A percentile compares a stretch with the other conserved stretches of the same genome.
These are phyloP conservation scores for Penicillium tannophilum DNA, from an alignment of 495 filamentous ascomycete genomes.

Conservation along the genomic window DNA sequence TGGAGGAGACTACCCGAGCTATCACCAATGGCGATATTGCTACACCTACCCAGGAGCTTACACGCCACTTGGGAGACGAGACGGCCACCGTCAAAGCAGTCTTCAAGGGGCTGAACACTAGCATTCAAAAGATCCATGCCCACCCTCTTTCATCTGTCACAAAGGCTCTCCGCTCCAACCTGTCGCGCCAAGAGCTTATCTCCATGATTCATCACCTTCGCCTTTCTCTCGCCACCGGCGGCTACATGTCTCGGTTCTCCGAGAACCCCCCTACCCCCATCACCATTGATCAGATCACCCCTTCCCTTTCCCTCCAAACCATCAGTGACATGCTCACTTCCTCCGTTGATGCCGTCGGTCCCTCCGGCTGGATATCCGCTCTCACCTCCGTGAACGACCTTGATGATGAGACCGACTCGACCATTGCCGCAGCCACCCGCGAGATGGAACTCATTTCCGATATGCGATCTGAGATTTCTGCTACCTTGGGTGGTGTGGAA, in stretches of 20 bases:
- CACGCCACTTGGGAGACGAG: conserved; percentile 31
- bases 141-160: conserved; percentile 60
- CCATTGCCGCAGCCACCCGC: conserved; percentile 51
- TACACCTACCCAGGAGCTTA: conserved; percentile 24
- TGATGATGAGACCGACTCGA: conserved; percentile 43
- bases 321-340: conserved; percentile 69
- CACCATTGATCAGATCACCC: conserved; percentile 54
- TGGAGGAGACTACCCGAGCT: conserved; percentile 36
- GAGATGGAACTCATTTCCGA: conserved; percentile 63
- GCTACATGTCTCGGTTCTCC: conserved; percentile 46
- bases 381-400: conserved; percentile 24
- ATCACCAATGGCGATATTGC: conserved; percentile 34
- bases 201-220: conserved; percentile 75
- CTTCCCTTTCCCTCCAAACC: conserved; percentile 50
- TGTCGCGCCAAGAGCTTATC: conserved; percentile 68
- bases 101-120: conserved; percentile 43
- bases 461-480: conserved; percentile 73
- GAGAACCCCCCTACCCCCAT: conserved; percentile 47
- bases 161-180: conserved; percentile 62
- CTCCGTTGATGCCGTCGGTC: conserved; percentile 81
- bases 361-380: conserved; percentile 76
- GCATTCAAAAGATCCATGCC: conserved; percentile 64
- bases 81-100: conserved; percentile 33
- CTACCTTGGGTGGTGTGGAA: conserved; percentile 73
- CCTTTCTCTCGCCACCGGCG: conserved; percentile 58